Evolutionary conservation across 768 basidiomycete species (phyloP), one percentile per base, ranked within the genome.

Genomic region (Mycena leptocephala): DNA sequence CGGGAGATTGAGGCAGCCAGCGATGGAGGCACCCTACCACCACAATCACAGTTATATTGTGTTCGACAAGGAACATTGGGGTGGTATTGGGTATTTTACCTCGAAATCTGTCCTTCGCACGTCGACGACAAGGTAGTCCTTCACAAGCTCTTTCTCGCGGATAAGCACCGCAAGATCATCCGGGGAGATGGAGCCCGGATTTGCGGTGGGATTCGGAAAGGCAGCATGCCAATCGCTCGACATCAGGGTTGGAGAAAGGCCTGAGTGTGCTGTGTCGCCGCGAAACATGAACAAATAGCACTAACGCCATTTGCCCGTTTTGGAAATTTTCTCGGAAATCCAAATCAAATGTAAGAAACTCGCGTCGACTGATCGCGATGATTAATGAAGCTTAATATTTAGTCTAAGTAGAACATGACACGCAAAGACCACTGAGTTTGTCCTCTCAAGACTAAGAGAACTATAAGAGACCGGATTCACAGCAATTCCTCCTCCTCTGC

Each of bases 401-500:
- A n/a, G n/a, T n/a, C n/a, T n/a, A n/a, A n/a, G n/a, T n/a, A n/a
- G n/a, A n/a, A n/a, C n/a, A n/a, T n/a, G n/a, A n/a, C n/a, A n/a
- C n/a, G n/a, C n/a, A n/a, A n/a, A n/a, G n/a, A n/a, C n/a, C n/a
- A n/a, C n/a, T n/a, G n/a, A n/a, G n/a, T n/a, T n/a, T n/a, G n/a
- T n/a, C n/a, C n/a, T n/a, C n/a, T n/a, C n/a, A n/a, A n/a, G n/a
- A n/a, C n/a, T n/a, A n/a, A n/a, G n/a, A n/a, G n/a, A n/a, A n/a
- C n/a, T 20, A 6, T 30, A 32, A 30, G 18, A 4, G 9, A 2
- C 5, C 14, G 24, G 32, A 32, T 48, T 73, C 64, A 73, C 64
- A 92, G 91, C 79, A 93, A 78, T 72, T 95, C 94, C 78, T 95
- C 95, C 68, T 96, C 95, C 83, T 95, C 94, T 6, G 92, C 90